These are phyloP conservation scores for Phytophthora boehmeriae DNA, from an alignment of 352 stramenopile species.

Conservation along the genomic window DNA sequence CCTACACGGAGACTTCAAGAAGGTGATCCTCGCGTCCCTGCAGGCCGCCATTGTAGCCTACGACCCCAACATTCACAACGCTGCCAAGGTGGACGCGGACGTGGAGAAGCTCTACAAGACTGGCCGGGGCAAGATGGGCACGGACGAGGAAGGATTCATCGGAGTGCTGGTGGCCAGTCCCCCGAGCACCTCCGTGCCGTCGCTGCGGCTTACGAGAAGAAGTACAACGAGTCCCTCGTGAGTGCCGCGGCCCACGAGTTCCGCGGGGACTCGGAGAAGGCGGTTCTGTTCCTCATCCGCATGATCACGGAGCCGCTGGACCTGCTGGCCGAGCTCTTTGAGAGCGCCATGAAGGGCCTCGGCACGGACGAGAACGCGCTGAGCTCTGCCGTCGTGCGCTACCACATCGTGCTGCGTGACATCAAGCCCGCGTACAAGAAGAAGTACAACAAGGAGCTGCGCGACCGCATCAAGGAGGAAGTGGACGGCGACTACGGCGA, in stretches of 20 bases:
- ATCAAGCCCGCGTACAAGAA: constrained; percentile 88
- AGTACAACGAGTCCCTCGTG: constrained; percentile 69
- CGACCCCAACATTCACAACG: constrained; percentile 70
- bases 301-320: constrained; percentile 71
- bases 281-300: constrained; percentile 66
- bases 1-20: constrained; percentile 77
- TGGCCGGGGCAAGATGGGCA: constrained; percentile 71
- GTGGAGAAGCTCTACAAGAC: constrained; percentile 75
- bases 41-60: constrained; percentile 55
- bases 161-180: constrained; percentile 54
- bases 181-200: constrained; percentile 70
- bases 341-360: constrained; percentile 73
- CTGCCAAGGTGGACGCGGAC: constrained; percentile 62
- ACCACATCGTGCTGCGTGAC: constrained; percentile 81
- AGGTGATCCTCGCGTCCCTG: constrained; percentile 71
- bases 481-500: constrained; percentile 76
- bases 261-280: constrained; percentile 56
- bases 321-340: constrained; percentile 68
- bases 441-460: constrained; percentile 79
- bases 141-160: constrained; percentile 72
- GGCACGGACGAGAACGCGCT: constrained; percentile 77
- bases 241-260: constrained; percentile 79
- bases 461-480: constrained; percentile 80
- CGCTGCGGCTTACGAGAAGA: constrained; percentile 65
- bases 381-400: constrained; percentile 70